Evolutionary conservation across 306 rosid genomes (phyloP).

Genomic region (Alnus rubra): DNA sequence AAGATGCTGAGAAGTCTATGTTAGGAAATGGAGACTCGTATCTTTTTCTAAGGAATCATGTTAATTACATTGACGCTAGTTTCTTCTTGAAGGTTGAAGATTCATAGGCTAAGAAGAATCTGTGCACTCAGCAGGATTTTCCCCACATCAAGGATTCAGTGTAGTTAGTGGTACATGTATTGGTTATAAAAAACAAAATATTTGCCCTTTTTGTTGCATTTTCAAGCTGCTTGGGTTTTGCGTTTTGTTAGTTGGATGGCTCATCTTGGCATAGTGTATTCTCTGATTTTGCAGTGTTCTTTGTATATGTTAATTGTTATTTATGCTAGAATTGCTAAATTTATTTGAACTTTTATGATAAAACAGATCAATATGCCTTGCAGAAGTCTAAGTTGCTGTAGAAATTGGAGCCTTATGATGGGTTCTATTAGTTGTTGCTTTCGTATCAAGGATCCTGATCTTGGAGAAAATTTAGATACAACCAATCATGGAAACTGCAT

Average conservation of each 20-base stretch:
- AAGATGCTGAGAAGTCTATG: conserved; percentile 99
- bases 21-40: too few species aligned
- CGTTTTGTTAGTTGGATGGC: neutral
- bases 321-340: neutral
- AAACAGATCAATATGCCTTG: neutral
- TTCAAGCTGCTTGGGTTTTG: too few species aligned
- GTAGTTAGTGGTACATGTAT: too few species aligned
- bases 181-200: too few species aligned
- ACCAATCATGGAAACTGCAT: neutral
- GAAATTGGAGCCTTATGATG: neutral
- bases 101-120: too few species aligned
- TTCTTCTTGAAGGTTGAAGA: too few species aligned
- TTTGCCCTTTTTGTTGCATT: too few species aligned
- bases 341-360: neutral
- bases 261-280: neutral
- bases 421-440: neutral
- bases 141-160: too few species aligned
- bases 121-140: too few species aligned
- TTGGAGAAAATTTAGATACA: neutral
- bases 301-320: neutral
- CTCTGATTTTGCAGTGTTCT: neutral
- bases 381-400: neutral
- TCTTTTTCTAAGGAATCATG: too few species aligned
- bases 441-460: neutral
- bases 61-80: too few species aligned